A percentile compares a stretch with the other conserved stretches of the same genome.
Evolutionary conservation across 139 green algal genomes (phyloP).

Genomic region (Chlamydomonas applanata): DNA sequence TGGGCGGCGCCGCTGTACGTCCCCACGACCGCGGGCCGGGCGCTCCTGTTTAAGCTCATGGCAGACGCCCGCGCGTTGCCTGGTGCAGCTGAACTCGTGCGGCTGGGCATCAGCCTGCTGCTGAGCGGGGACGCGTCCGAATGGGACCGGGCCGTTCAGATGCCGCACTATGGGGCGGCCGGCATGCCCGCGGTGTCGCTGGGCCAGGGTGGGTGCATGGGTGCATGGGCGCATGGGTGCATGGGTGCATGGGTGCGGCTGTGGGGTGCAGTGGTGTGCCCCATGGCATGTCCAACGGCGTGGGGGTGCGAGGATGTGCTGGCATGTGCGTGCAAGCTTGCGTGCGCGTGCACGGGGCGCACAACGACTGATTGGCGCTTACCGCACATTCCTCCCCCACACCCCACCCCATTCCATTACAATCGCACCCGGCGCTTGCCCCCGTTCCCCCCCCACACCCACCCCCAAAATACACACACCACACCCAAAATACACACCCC

Average conservation of each 20-base stretch:
- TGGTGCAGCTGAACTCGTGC: constrained; percentile 28
- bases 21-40: constrained; percentile 59
- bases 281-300: too few relatives aligned
- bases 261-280: background rate
- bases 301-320: too few relatives aligned
- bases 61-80: constrained; percentile 43
- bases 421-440: too few relatives aligned
- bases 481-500: too few relatives aligned
- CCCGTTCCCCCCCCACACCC: too few relatives aligned
- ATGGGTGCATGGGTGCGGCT: too few relatives aligned
- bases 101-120: constrained; percentile 48
- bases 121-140: constrained; percentile 72
- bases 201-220: constrained; percentile 44
- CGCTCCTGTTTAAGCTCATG: constrained; percentile 65
- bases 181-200: constrained; percentile 86
- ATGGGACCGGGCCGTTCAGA: constrained; percentile 80
- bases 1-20: constrained; percentile 57
- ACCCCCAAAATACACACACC: too few relatives aligned
- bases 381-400: too few relatives aligned
- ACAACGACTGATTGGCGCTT: too few relatives aligned
- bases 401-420: too few relatives aligned
- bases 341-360: too few relatives aligned
- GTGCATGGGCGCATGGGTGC: background rate
- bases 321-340: too few relatives aligned
- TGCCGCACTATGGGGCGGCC: constrained; percentile 84